Evolutionary conservation across 2,329 filamentous ascomycete genomes (phyloP), one percentile per base, ranked within the genome.

Genomic region (Cladosporium austrohemisphaericum): DNA sequence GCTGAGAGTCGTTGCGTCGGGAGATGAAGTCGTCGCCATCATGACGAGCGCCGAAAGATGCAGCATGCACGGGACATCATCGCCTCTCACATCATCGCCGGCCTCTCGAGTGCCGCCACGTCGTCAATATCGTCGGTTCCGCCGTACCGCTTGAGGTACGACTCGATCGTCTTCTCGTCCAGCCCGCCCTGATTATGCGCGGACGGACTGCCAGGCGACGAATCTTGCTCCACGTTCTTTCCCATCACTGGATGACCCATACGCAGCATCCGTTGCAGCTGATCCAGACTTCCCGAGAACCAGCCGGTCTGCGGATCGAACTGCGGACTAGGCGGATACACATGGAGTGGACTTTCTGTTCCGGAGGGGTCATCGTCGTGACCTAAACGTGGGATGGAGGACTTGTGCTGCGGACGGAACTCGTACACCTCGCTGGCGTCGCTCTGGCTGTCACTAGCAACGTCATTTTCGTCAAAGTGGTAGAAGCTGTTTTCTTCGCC

Each of bases 271-370:
- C 31, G 52, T 50, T 25, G 54, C 18, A 64, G 53, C 22, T 63
- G 52, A 50, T 65, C 62, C 40, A 65, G 63, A 41, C 57, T 61
- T 31, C 63, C 63, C 35, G 56, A 52, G 43, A 63, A 65, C 63
- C 63, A 65, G 8, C 63, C 63, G 19, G 58, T 63, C 33, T 54
- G 51, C 11, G 58, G 55, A 45, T 64, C 58, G 38, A 64, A 60
- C 8, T 59, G 48, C 18, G 58, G 58, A 14, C 50, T 48, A 23
- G 43, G 38, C 3, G 44, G 50, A 41, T 41, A 45, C 31, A 46
- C 48, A 46, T 44, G 20, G 29, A 41, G 25, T 25, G 28, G 40
- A 16, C 32, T 33, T 22, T 41, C 38, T 28, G 38, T 3, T 3
- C 35, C 40, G 22, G 36, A 23, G 16, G 36, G 2, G 41, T 50